Base-by-base conservation (phyloP, 2,329 filamentous ascomycete species). In the Nothophoma quercina region DNA sequence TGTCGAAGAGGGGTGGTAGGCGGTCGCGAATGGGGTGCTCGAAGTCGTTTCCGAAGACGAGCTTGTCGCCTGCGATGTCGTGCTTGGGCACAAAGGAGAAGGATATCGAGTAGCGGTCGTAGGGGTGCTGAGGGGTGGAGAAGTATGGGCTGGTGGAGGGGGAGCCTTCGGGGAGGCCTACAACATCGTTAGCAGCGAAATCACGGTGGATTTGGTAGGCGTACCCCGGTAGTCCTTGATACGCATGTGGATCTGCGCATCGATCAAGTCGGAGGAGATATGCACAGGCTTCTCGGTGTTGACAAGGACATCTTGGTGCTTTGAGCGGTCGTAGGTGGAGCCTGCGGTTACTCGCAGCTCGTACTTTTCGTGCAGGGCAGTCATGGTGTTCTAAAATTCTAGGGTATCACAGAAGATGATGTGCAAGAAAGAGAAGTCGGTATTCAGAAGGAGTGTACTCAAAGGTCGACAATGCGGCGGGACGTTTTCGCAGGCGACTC, bases 31-130 rank as follows among this genome's bases (percentile, higher is more conserved):
- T 95, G 0, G 95, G 91, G 42, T 89, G 85, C 68, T 96, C 93
- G 71, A 98, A 97, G 79, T 97, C 92, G 73, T 98, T 98, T 33
- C 93, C 95, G 65, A 96, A 96, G 46, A 97, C 86, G 2, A 99
- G 80, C 57, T 96, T 87, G 21, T 84, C 75, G 35, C 85, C 91
- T 3, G 81, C 80, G 50, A 96, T 86, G 28, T 75, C 75, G 23
- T 77, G 65, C 64, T 89, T 90, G n/a, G 89, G 90, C 0, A 83
- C 86, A 73, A 97, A 90, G 36, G 85, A 83, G 69, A 96, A 88
- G 25, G 85, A 82, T 65, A 98, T 91, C 64, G 87, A 90, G 79
- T 97, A 97, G 70, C 91, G 89, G 74, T 97, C 93, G 57, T 81
- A 79, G 18, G 78, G 79, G 71, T 96, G 92, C 15, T 84, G 81